Conservation (phyloP, 495 filamentous ascomycete genomes). For the Penicillium simplicissimum region DNA sequence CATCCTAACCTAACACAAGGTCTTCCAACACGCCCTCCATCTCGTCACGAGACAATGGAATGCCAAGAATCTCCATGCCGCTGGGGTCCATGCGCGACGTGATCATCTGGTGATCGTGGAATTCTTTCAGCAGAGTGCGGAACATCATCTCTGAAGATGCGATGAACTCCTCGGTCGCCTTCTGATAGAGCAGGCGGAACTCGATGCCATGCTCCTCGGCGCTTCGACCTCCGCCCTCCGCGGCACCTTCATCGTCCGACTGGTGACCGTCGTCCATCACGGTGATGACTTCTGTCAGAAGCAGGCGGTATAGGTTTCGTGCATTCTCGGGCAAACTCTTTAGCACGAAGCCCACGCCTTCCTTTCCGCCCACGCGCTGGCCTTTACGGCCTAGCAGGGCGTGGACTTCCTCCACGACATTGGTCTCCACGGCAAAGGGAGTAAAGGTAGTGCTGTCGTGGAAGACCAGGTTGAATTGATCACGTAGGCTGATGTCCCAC, state of each 20-base stretch:
- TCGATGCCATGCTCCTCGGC: slow-evolving; percentile 65
- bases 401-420: slow-evolving; percentile 85
- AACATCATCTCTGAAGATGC: slow-evolving; percentile 96
- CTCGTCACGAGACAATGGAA: slow-evolving; percentile 86
- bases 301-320: slow-evolving; percentile 75
- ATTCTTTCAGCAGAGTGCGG: slow-evolving; percentile 90
- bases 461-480: slow-evolving; percentile 81
- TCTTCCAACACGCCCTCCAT: slow-evolving; percentile 89
- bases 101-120: slow-evolving; percentile 97
- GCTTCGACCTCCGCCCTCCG: slow-evolving; percentile 32
- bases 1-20: slow-evolving; percentile 50
- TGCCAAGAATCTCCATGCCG: slow-evolving; percentile 80
- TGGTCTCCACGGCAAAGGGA: slow-evolving; percentile 67
- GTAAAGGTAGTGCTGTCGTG: slow-evolving; percentile 93
- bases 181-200: slow-evolving; percentile 88
- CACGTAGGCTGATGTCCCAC: slow-evolving; percentile 82
- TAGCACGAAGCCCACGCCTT: slow-evolving; percentile 89
- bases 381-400: slow-evolving; percentile 81
- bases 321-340: slow-evolving; percentile 91
- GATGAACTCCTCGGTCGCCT: slow-evolving; percentile 93
- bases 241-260: slow-evolving; percentile 44
- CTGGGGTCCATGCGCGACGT: slow-evolving; percentile 79
- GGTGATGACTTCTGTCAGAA: slow-evolving; percentile 84
- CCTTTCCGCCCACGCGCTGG: slow-evolving; percentile 80
- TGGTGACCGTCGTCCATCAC: slow-evolving; percentile 52